Percentiles rank a stretch among this genome's conserved stretches.
These are phyloP conservation scores for Beauveria rudraprayagi DNA, from an alignment of 2,329 filamentous ascomycete species.

Conservation along the genomic window DNA sequence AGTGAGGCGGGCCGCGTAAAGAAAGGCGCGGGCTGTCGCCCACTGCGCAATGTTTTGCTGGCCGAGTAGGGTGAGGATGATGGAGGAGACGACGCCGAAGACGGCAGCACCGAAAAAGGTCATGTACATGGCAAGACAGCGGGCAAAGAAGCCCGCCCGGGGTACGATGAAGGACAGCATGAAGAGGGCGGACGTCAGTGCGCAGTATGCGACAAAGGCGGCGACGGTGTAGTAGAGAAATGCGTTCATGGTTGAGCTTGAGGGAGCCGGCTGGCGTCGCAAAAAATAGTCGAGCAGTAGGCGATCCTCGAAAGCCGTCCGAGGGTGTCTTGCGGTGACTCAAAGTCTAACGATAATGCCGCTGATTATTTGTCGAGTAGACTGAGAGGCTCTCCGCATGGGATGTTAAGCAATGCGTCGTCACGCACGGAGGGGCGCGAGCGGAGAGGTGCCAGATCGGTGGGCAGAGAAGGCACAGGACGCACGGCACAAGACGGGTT, in stretches of 20 bases:
- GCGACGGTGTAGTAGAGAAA: slow-evolving; percentile 33
- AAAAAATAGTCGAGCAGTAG: background rate
- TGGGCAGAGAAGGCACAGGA: background rate
- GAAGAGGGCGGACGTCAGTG: slow-evolving; percentile 50
- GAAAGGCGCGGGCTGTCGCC: slow-evolving; percentile 72
- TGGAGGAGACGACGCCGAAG: slow-evolving; percentile 70
- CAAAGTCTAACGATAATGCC: too few species aligned
- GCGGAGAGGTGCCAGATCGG: background rate
- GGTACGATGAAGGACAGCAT: slow-evolving; percentile 51
- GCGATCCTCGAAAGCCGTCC: background rate
- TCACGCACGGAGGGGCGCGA: background rate
- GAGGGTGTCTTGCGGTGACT: background rate
- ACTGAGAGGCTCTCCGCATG: background rate
- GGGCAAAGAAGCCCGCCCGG: slow-evolving; percentile 59
- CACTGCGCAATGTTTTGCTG: slow-evolving; percentile 76
- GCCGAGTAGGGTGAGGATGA: slow-evolving; percentile 62
- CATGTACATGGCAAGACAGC: slow-evolving; percentile 58
- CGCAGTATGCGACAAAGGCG: slow-evolving; percentile 44
- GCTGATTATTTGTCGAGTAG: background rate
- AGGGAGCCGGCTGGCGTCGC: background rate
- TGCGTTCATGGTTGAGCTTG: slow-evolving; percentile 25
- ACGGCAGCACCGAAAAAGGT: slow-evolving; percentile 50
- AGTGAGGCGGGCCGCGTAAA: slow-evolving; percentile 63
- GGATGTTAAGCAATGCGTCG: background rate
- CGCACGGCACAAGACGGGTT: background rate